Evolutionary conservation across 2,329 filamentous ascomycete genomes (phyloP).

Genomic region (Xylariaceae sp.): DNA sequence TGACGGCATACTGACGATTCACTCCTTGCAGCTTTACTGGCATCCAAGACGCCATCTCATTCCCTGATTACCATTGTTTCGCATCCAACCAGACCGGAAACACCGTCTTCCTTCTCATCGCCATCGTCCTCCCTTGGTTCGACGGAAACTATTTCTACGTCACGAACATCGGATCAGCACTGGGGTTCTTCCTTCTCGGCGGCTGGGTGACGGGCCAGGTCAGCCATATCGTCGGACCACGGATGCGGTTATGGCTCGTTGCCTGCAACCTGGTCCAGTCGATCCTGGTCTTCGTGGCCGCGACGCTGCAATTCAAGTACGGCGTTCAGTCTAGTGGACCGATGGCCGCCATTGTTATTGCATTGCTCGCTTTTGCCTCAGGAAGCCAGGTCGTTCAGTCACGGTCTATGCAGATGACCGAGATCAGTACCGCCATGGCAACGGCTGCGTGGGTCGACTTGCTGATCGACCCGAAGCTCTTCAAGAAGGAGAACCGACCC

Average conservation of each 20-base stretch:
- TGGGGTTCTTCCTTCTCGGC: constrained; percentile 52
- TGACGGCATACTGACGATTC: constrained; percentile 7
- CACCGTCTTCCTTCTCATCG: constrained; percentile 53
- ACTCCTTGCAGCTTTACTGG: constrained; percentile 38
- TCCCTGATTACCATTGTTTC: constrained; percentile 58
- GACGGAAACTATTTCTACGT: constrained; percentile 46
- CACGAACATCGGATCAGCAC: constrained; percentile 49
- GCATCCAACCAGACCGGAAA: constrained; percentile 63
- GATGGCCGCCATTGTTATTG: constrained; percentile 41
- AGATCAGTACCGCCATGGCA: constrained; percentile 61
- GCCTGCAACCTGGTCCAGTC: constrained; percentile 52
- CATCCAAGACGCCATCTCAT: constrained; percentile 54
- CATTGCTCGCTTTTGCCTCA: constrained; percentile 49
- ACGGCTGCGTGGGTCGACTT: constrained; percentile 59
- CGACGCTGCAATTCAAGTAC: constrained; percentile 42
- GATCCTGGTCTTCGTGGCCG: constrained; percentile 47
- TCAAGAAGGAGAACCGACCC: constrained; percentile 42
- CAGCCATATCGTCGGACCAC: constrained; percentile 47
- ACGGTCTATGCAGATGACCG: constrained; percentile 49
- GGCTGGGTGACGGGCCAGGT: constrained; percentile 53
- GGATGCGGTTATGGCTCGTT: constrained; percentile 49
- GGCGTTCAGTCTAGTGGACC: constrained; percentile 35
- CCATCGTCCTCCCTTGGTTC: constrained; percentile 45
- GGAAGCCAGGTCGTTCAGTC: constrained; percentile 56
- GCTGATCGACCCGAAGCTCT: constrained; percentile 49